These are phyloP conservation scores for Carex kokanica DNA, from an alignment of 176 grass and related monocot genomes.

Conservation along the genomic window DNA sequence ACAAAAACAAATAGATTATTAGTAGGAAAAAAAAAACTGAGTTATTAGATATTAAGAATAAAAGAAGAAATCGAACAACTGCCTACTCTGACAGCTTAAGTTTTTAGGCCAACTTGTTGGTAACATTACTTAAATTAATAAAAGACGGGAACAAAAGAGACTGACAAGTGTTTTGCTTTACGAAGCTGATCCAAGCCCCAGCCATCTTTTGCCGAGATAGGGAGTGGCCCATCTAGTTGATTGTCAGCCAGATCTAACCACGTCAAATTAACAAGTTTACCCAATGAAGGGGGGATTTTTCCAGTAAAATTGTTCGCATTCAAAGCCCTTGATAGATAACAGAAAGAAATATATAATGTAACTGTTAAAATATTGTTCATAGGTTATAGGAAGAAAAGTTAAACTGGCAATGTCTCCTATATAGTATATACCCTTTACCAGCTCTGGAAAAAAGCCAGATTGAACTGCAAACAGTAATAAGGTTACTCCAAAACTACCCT, in stretches of 20 bases:
- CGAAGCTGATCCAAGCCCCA: slow-evolving; percentile 61
- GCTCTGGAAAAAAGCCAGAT: not conserved
- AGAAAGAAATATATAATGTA: not conserved
- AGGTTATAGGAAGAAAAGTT: slow-evolving; percentile 6
- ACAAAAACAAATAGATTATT: slow-evolving; percentile 21
- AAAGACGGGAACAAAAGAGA: not conserved
- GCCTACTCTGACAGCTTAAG: not conserved
- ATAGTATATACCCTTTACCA: no score
- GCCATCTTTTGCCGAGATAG: slow-evolving; percentile 44
- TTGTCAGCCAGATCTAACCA: slow-evolving; percentile 69
- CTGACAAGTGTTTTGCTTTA: slow-evolving; percentile 59
- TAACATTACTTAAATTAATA: not conserved
- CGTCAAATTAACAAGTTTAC: slow-evolving; percentile 48
- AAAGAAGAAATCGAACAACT: not conserved
- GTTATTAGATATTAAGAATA: not conserved
- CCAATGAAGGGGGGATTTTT: slow-evolving; percentile 58
- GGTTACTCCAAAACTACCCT: no score
- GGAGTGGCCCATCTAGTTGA: slow-evolving; percentile 44
- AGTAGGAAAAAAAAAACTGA: not conserved
- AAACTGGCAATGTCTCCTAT: not conserved
- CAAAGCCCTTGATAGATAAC: slow-evolving; percentile 36
- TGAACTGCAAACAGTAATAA: no score
- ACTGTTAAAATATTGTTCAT: slow-evolving; percentile 7
- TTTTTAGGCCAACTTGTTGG: not conserved
- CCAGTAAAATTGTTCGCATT: slow-evolving; percentile 59